Percentiles rank a stretch among this genome's conserved stretches.
phyloP scores from a whole-genome alignment of 1,284 basidiomycete genomes.

The Fistulina hepatica region DNA sequence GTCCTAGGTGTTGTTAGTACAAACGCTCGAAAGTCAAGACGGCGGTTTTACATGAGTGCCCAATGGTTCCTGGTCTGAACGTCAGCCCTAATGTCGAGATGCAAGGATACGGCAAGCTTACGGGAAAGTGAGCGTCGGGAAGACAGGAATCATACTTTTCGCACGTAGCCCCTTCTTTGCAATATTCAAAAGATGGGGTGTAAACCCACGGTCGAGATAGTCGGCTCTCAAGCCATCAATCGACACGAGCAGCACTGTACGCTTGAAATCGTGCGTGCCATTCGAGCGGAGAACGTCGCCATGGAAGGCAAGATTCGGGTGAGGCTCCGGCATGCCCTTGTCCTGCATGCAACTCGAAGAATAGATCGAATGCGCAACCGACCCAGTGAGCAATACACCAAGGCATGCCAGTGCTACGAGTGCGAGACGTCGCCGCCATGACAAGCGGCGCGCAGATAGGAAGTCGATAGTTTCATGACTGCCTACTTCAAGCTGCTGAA shows the following conservation, averaged over 20 bases:
- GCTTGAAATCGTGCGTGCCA: slow-evolving; percentile 67
- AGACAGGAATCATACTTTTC: slow-evolving; percentile 75
- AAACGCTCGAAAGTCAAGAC: slow-evolving; percentile 3
- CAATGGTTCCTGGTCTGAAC: slow-evolving; percentile 64
- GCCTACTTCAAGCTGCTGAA: too few species aligned
- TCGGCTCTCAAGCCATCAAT: slow-evolving; percentile 84
- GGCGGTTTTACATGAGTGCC: slow-evolving; percentile 55
- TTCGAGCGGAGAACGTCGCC: slow-evolving; percentile 43
- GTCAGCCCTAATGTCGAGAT: slow-evolving; percentile 2
- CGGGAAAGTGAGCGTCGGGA: slow-evolving; percentile 91
- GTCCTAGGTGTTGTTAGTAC: slow-evolving; percentile 40
- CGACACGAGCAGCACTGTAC: slow-evolving; percentile 75
- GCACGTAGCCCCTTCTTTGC: slow-evolving; percentile 74
- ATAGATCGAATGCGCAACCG: slow-evolving; percentile 7
- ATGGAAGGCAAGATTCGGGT: slow-evolving; percentile 25
- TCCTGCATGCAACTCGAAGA: slow-evolving; percentile 7
- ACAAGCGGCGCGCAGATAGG: too few species aligned
- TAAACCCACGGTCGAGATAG: slow-evolving; percentile 73
- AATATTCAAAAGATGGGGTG: slow-evolving; percentile 70
- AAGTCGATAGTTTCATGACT: too few species aligned
- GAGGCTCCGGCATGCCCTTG: too few species aligned
- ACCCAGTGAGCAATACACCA: too few species aligned
- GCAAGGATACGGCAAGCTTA: slow-evolving; percentile 29
- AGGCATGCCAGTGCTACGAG: too few species aligned
- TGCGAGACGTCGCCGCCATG: too few species aligned